These are phyloP conservation scores for Pleurostoma richardsiae DNA, from an alignment of 2,329 filamentous ascomycete genomes.

Conservation along the genomic window DNA sequence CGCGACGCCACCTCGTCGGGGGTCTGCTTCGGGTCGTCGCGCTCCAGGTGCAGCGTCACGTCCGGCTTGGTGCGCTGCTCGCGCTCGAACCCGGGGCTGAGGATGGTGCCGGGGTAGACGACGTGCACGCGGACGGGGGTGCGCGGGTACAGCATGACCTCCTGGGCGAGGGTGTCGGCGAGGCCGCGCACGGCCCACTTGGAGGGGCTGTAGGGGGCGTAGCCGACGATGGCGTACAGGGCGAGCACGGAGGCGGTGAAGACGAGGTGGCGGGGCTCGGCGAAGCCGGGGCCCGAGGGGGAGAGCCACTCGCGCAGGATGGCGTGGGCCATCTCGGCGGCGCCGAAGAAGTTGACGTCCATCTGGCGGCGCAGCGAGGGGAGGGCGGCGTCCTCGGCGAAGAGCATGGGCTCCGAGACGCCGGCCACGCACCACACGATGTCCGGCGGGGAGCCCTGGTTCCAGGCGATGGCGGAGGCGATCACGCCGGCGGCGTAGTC, in stretches of 20 bases:
- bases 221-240: slow-evolving; percentile 75
- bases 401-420: slow-evolving; percentile 67
- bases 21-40: slow-evolving; percentile 73
- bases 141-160: slow-evolving; percentile 80
- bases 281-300: slow-evolving; percentile 34
- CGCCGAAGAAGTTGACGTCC: slow-evolving; percentile 89
- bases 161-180: slow-evolving; percentile 77
- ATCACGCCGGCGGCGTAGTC: slow-evolving; percentile 68
- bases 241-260: slow-evolving; percentile 77
- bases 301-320: slow-evolving; percentile 71
- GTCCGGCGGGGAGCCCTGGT: slow-evolving; percentile 67
- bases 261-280: slow-evolving; percentile 69
- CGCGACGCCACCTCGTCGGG: slow-evolving; percentile 71
- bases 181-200: slow-evolving; percentile 83
- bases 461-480: slow-evolving; percentile 71
- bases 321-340: slow-evolving; percentile 79
- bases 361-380: slow-evolving; percentile 69
- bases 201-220: slow-evolving; percentile 74
- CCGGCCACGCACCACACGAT: slow-evolving; percentile 91
- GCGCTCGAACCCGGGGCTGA: slow-evolving; percentile 65
- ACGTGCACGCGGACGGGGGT: slow-evolving; percentile 68
- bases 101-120: slow-evolving; percentile 80
- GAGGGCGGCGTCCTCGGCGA: slow-evolving; percentile 70
- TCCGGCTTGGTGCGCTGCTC: slow-evolving; percentile 78
- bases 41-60: slow-evolving; percentile 74